Evolutionary conservation across 2,329 filamentous ascomycete species (phyloP).

Genomic region (Colletotrichum sp.): DNA sequence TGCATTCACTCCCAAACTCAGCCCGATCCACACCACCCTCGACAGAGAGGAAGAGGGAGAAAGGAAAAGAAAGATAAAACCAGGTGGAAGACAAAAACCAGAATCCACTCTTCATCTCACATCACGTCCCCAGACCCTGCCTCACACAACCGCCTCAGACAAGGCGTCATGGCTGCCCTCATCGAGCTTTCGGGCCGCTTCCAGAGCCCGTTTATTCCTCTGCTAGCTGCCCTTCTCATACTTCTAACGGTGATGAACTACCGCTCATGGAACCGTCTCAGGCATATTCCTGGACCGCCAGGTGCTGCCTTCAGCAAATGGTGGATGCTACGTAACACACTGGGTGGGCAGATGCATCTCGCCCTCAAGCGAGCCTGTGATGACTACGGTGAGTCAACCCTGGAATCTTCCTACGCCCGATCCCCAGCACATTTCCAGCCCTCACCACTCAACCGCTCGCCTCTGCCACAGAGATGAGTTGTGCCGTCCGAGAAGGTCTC

Average conservation of each 20-base stretch:
- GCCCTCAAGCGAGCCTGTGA: constrained; percentile 23
- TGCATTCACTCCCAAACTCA: background rate
- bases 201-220: background rate
- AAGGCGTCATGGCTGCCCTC: constrained; percentile 1
- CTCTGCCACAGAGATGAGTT: background rate
- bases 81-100: background rate
- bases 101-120: background rate
- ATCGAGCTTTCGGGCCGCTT: background rate
- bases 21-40: background rate
- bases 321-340: constrained; percentile 34
- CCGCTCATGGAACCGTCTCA: constrained; percentile 35
- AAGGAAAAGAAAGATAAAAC: background rate
- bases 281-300: constrained; percentile 38
- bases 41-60: background rate
- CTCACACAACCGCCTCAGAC: background rate
- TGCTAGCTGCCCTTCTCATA: constrained; percentile 6
- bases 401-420: background rate
- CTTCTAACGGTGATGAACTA: constrained; percentile 16
- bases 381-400: constrained; percentile 19
- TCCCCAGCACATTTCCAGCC: background rate
- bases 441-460: background rate
- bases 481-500: constrained; percentile 3
- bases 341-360: constrained; percentile 25
- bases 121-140: background rate
- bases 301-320: constrained; percentile 35